phyloP scores from a whole-genome alignment of 768 basidiomycete genomes.

The Arthromyces matolae region DNA sequence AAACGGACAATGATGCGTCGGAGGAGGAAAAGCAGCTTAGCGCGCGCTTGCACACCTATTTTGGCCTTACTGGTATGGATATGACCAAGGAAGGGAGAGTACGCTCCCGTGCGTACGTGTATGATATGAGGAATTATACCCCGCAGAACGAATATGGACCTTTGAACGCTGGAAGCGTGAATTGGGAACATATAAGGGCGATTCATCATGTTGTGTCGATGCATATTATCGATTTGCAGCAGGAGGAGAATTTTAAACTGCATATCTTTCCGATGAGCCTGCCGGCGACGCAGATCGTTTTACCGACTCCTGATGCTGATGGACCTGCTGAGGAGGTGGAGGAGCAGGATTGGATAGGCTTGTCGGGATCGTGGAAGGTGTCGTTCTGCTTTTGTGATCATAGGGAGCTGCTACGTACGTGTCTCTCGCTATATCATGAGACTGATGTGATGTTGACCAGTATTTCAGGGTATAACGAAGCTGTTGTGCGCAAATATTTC shows the following conservation, averaged over 20 bases:
- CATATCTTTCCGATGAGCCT: slow-evolving; percentile 47
- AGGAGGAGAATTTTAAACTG: slow-evolving; percentile 29
- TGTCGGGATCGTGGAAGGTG: slow-evolving; percentile 57
- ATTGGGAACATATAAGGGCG: slow-evolving; percentile 59
- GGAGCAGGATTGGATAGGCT: slow-evolving; percentile 53
- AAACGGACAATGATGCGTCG: slow-evolving; percentile 13
- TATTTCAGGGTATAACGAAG: slow-evolving; percentile 39
- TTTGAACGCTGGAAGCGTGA: slow-evolving; percentile 44
- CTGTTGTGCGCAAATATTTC: slow-evolving; percentile 19
- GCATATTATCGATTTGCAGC: slow-evolving; percentile 42
- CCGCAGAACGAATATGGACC: slow-evolving; percentile 54
- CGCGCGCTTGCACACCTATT: slow-evolving; percentile 51
- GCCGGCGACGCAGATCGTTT: slow-evolving; percentile 51
- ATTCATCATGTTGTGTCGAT: slow-evolving; percentile 55
- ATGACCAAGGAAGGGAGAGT: slow-evolving; percentile 27
- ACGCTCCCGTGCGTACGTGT: slow-evolving; percentile 52
- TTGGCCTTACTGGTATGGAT: slow-evolving; percentile 51
- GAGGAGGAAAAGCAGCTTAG: slow-evolving; percentile 43
- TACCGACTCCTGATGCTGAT: slow-evolving; percentile 36
- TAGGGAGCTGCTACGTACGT: slow-evolving; percentile 58
- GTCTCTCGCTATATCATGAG: slow-evolving; percentile 12
- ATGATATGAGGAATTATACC: slow-evolving; percentile 56
- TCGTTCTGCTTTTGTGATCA: slow-evolving; percentile 72
- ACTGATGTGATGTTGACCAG: neutral
- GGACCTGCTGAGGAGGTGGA: slow-evolving; percentile 29